Base-by-base conservation (phyloP, 352 stramenopile species). In the Phytophthora tubulina region DNA sequence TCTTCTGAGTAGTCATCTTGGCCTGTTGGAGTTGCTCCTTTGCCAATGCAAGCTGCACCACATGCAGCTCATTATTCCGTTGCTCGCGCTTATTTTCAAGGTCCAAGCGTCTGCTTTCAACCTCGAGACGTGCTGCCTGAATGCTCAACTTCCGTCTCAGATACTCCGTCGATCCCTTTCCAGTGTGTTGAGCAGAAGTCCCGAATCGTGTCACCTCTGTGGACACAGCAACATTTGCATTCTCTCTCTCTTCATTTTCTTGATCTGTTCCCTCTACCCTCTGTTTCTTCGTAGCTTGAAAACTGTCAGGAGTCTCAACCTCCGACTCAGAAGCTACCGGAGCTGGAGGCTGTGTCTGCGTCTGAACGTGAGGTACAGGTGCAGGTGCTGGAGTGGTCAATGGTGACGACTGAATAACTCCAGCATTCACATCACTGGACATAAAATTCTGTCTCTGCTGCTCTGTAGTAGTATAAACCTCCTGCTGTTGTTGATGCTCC, bases 1-100 rank as follows among this genome's bases (percentile, higher is more conserved):
- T 75, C 65, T 86, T 88, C 48, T 86, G 78, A 7, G 78, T 86
- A 4, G 63, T 61, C 51, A 86, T 53, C 35, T 82, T 81, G 14
- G 78, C 76, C 42, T 88, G 81, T 15, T 85, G 77, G n/a, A 88
- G 57, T 67, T 88, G 79, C 35, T 88, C 80, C 65, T 84, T 73
- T 14, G 79, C 81, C 48, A 88, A 64, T 31, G 75, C 74, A 27
- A 88, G 46, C 48, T 88, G 81, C 52, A 88, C 76, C 2, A 68
- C 63, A 63, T 88, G 78, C 36, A 86, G 31, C 46, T 86, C 76
- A 4, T 58, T 72, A 33, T 67, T 72, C 0, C 78, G 70, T 50
- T 79, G 66, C 39, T 84, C 79, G 14, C 76, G 76, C 56, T 86
- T 85, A 2, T 39, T 69, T 73, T 88, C 81, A 45, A 88, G 52